These are phyloP conservation scores for Penicillium malachiteum DNA, from an alignment of 495 filamentous ascomycete species.

Conservation along the genomic window DNA sequence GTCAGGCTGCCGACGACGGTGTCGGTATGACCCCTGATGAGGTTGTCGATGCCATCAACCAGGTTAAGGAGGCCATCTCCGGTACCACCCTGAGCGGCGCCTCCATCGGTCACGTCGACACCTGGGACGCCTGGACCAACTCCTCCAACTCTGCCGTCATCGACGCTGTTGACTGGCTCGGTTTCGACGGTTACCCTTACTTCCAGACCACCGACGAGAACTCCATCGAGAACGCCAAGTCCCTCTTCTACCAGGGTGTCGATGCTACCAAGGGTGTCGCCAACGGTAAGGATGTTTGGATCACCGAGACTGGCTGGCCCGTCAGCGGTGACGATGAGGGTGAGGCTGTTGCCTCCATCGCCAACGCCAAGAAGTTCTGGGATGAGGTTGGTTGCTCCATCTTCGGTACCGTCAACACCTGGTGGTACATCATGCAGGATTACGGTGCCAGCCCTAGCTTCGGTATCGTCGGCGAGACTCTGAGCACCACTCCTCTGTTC, in stretches of 20 bases:
- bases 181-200: conserved; percentile 74
- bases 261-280: conserved; percentile 55
- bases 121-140: conserved; percentile 85
- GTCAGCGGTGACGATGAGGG: conserved; percentile 61
- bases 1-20: conserved; percentile 51
- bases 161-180: conserved; percentile 70
- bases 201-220: conserved; percentile 72
- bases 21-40: conserved; percentile 57
- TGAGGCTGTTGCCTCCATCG: conserved; percentile 58
- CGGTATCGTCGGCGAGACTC: conserved; percentile 55
- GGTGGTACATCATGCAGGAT: conserved; percentile 75
- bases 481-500: conserved; percentile 59
- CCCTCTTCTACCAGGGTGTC: conserved; percentile 63
- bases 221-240: conserved; percentile 57
- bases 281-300: conserved; percentile 72
- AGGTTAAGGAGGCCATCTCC: conserved; percentile 57
- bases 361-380: conserved; percentile 82
- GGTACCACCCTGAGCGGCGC: conserved; percentile 55
- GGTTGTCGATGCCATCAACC: conserved; percentile 64
- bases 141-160: conserved; percentile 68
- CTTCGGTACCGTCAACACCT: conserved; percentile 67
- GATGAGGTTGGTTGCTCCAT: conserved; percentile 71
- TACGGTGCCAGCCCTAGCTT: conserved; percentile 65
- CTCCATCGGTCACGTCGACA: conserved; percentile 84
- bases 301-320: conserved; percentile 91